Evolutionary conservation across 169 alveolate genomes (phyloP), one percentile per base, ranked within the genome.

Genomic region (Eimeria mitis): DNA sequence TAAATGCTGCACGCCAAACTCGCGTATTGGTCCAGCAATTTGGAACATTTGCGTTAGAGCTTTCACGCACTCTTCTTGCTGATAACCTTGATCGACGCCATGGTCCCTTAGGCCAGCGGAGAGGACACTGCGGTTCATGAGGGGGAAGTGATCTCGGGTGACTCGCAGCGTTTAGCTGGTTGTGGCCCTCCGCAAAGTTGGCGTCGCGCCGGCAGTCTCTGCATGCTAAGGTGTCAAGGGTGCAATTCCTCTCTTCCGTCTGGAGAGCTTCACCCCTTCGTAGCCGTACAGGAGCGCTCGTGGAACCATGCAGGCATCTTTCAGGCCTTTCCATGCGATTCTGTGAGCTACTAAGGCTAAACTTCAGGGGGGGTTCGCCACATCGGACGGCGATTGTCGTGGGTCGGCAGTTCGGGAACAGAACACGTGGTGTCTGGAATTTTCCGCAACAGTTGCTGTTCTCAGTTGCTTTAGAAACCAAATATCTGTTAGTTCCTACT

Each of bases 51-150:
- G 70, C 8, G 1, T 13, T 47, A 25, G 47, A 21, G 44, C n/a
- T 47, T 52, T 34, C 78, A 63, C 92, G 78, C 92, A 87, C 92
- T 59, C 78, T 65, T 7, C 52, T 87, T 87, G 92, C 83, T 63
- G 68, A 87, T 87, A 13, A 23, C 63, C 54, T 87, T 87, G 13
- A 87, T 59, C 5, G 92, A 87, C 34, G 92, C 92, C 92, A 87
- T 87, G 47, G 13, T 83, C 5, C 47, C 65, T 44, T 31, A 7
- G 63, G 47, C 68, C 44, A 31, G 49, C 28, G 70, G 44, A 52
- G 68, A n/a, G 11, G n/a, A 44, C 11, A 52, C 28, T 49, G 70
- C 25, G 70, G 88, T 16, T 78, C 88, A 49, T 52, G 40, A 28
- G 13, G 88, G 70, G 2, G 0, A 5, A 9, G 23, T 9, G 3